A percentile compares a stretch with the other conserved stretches of the same genome.
phyloP scores from a whole-genome alignment of 768 basidiomycete genomes.

The Lactifluus subvellereus region DNA sequence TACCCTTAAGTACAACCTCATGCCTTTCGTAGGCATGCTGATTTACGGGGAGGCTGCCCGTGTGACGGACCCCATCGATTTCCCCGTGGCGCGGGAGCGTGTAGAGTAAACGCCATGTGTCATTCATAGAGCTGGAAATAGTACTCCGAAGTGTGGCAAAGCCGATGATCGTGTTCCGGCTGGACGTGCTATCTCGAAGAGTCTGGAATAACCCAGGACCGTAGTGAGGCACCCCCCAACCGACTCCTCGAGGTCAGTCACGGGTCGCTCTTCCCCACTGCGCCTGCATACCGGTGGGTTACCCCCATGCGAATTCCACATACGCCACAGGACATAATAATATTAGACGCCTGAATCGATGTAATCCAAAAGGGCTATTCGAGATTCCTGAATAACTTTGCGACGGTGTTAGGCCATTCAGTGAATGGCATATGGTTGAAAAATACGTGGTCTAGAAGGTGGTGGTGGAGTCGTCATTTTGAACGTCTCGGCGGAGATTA shows the following conservation, averaged over 20 bases:
- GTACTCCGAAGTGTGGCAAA: neutral
- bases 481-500: neutral
- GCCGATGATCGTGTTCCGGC: neutral
- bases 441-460: too few species aligned
- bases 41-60: slow-evolving; percentile 69
- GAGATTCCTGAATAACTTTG: too few species aligned
- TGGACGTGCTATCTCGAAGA: neutral
- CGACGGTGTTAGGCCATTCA: too few species aligned
- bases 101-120: slow-evolving; percentile 14
- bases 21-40: slow-evolving; percentile 83
- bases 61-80: slow-evolving; percentile 34
- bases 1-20: slow-evolving; percentile 78
- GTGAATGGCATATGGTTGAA: too few species aligned
- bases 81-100: slow-evolving; percentile 28
- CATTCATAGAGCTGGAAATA: neutral
- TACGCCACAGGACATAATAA: neutral
- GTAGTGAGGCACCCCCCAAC: neutral
- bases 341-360: neutral
- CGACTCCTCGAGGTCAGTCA: neutral
- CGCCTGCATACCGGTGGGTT: neutral
- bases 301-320: neutral
- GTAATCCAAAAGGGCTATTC: neutral
- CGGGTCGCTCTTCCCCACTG: neutral
- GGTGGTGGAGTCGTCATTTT: neutral
- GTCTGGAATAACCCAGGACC: neutral